Base-by-base conservation (phyloP, 495 filamentous ascomycete genomes). In the Penicillium silybi region DNA sequence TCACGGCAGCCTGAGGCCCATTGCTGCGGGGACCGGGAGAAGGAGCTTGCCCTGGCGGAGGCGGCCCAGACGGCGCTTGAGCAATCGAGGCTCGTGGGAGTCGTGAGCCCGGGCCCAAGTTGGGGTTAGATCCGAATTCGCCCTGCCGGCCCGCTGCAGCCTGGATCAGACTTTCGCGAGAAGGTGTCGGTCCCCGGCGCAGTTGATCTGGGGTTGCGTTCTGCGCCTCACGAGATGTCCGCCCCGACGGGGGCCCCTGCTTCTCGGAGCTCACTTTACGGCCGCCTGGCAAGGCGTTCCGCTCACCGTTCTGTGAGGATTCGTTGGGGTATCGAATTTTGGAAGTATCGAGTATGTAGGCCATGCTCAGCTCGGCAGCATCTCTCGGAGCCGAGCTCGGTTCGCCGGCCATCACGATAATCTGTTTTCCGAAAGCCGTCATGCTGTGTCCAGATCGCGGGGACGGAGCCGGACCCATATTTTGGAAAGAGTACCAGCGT, bases 401-500 rank as follows among this genome's bases (percentile, higher is more conserved):
- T 61, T 99, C 93, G 44, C 93, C 93, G 10, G 88, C 95, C 39
- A 97, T 74, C 13, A 97, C 90, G 43, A 97, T 87, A 52, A 99
- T 84, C 44, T 92, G 86, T 59, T 95, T 95, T 5, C 88, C 88
- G 57, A 89, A 89, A 5, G 91, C 84, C 0, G 95, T 97, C 93
- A 97, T 97, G 66, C 90, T 95, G 66, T 99, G 95, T 0, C 95
- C 95, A 17, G 92, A 96, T 41, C 95, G 77, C 17, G 93, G 86
- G 6, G 91, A 96, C 0, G 95, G 95, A 3, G 91, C 92, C 1
- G 90, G 92, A 0, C 95, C 95, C 95, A 99, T 99, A 60, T 99
- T 99, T 62, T 97, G 95, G 72, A 99, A 99, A 10, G 92, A 97
- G 64, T 97, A 99, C 95, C 95, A 99, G 34, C 95, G 85, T 49